A percentile compares a stretch with the other conserved stretches of the same genome.
Conservation (phyloP, 1,139 yeast species). For the Pichia norvegensis region DNA sequence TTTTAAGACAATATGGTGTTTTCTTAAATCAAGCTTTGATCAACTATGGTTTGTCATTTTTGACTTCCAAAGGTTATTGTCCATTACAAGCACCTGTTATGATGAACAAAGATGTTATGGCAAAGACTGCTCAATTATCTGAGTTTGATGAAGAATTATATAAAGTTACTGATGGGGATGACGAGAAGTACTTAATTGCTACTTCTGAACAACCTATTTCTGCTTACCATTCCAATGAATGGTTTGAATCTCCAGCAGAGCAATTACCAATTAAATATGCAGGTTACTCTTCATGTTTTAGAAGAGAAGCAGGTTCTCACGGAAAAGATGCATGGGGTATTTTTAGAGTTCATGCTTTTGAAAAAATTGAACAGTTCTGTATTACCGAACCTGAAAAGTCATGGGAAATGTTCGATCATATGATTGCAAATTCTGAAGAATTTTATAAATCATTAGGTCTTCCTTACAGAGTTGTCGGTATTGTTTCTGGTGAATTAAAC, state of each 20-base stretch:
- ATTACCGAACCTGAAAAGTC: slow-evolving; percentile 96
- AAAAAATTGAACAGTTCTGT: slow-evolving; percentile 94
- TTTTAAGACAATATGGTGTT: slow-evolving; percentile 90
- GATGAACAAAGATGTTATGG: slow-evolving; percentile 99
- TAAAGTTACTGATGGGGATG: slow-evolving; percentile 94
- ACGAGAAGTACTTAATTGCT: slow-evolving; percentile 95
- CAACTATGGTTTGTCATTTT: slow-evolving; percentile 85
- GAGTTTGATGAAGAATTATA: slow-evolving; percentile 97
- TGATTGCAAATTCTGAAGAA: slow-evolving; percentile 87
- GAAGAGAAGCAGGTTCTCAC: slow-evolving; percentile 99
- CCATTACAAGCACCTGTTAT: slow-evolving; percentile 98
- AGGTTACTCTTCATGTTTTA: slow-evolving; percentile 96
- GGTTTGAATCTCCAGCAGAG: slow-evolving; percentile 97
- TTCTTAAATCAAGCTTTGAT: slow-evolving; percentile 96
- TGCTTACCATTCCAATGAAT: slow-evolving; percentile 95
- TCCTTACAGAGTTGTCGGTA: slow-evolving; percentile 96
- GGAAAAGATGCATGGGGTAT: slow-evolving; percentile 99
- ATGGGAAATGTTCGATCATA: slow-evolving; percentile 93
- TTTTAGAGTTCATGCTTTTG: slow-evolving; percentile 97
- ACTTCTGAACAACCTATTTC: slow-evolving; percentile 99
- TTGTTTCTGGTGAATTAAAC: slow-evolving; percentile 97
- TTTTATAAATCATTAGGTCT: slow-evolving; percentile 86
- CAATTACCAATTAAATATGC: slow-evolving; percentile 95
- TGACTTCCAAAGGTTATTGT: slow-evolving; percentile 67
- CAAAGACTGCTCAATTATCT: slow-evolving; percentile 96